A percentile compares a stretch with the other conserved stretches of the same genome.
Evolutionary conservation across 768 basidiomycete genomes (phyloP).

Genomic region (Hericium rajendrae): DNA sequence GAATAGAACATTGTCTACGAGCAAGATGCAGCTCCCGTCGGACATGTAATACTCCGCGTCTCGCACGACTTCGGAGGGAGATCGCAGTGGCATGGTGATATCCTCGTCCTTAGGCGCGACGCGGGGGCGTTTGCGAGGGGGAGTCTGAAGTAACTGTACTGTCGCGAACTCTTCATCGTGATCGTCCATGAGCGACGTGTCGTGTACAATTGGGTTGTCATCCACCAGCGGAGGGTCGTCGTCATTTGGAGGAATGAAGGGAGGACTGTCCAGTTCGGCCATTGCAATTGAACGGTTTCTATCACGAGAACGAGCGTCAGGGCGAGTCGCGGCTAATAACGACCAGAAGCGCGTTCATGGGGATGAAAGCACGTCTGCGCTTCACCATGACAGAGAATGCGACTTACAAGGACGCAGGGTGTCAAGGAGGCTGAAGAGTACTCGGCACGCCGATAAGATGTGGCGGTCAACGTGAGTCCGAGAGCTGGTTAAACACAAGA

Average conservation of each 20-base stretch:
- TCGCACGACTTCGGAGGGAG: constrained; percentile 2
- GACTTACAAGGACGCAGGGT: neutral
- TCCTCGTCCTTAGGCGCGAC: constrained; percentile 3
- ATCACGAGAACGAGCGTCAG: neutral
- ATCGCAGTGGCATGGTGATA: neutral
- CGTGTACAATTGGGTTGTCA: neutral
- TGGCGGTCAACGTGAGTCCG: no score
- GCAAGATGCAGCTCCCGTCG: constrained; percentile 14
- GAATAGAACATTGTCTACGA: constrained; percentile 11
- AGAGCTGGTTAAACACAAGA: no score
- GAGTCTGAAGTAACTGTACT: constrained; percentile 9
- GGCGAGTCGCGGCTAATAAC: neutral
- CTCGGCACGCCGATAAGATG: no score
- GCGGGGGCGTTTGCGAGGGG: constrained; percentile 12
- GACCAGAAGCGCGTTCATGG: neutral
- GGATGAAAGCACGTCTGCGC: neutral
- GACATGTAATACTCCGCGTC: constrained; percentile 13
- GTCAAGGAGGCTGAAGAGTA: neutral
- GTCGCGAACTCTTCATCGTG: constrained; percentile 5
- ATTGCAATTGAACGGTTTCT: constrained; percentile 1
- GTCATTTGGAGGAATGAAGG: constrained; percentile 13
- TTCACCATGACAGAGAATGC: neutral
- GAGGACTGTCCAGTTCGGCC: constrained; percentile 10
- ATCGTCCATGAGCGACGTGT: neutral
- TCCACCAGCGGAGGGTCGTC: neutral